phyloP scores from a whole-genome alignment of 345 rosid genomes.

The Dipteronia dyeriana region DNA sequence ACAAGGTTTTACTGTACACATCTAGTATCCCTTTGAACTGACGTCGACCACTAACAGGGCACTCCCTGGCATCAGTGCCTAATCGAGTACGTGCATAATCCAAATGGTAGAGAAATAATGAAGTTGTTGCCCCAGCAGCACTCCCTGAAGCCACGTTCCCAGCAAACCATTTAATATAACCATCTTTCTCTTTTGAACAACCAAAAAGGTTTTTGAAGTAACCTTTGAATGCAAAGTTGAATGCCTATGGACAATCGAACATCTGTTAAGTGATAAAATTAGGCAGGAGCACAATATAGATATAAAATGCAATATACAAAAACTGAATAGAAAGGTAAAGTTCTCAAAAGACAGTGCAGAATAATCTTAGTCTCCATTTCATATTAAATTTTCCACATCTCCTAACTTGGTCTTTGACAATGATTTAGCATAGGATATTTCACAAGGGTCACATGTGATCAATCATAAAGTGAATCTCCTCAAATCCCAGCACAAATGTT shows the following conservation, averaged over 20 bases:
- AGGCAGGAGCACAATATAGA: constrained; percentile 19
- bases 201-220: constrained; percentile 81
- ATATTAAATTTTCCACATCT: constrained; percentile 5
- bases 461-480: not conserved
- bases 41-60: constrained; percentile 51
- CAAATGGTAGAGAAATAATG: constrained; percentile 79
- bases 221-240: constrained; percentile 97
- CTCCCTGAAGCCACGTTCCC: constrained; percentile 94
- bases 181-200: constrained; percentile 80
- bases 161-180: constrained; percentile 78
- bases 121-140: constrained; percentile 95
- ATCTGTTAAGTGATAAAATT: constrained; percentile 54
- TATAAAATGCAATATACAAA: constrained; percentile 1
- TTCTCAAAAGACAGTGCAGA: not conserved
- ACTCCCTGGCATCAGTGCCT: constrained; percentile 77
- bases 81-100: constrained; percentile 88
- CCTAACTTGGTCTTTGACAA: constrained; percentile 1
- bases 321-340: not conserved
- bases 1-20: constrained; percentile 74
- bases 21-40: constrained; percentile 83
- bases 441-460: not conserved
- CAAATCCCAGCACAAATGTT: not conserved
- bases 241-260: constrained; percentile 77
- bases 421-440: not conserved
- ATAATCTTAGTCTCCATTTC: not conserved